Conservation (phyloP, 129 eudicot genomes). For the Logfia minima region DNA sequence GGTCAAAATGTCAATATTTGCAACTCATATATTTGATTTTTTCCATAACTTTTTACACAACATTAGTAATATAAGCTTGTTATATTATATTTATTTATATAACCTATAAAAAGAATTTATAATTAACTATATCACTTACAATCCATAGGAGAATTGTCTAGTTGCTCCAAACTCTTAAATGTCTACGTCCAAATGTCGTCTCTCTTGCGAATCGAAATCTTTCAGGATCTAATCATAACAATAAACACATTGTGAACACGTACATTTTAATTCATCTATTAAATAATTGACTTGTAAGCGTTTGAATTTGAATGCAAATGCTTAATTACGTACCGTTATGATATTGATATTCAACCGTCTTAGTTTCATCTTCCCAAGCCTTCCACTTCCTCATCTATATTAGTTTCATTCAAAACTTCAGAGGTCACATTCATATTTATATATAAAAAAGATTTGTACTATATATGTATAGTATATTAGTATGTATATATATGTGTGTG, state of each 20-base stretch:
- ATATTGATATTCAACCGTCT: slow-evolving; percentile 55
- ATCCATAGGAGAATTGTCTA: slow-evolving; percentile 54
- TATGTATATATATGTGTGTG: not conserved
- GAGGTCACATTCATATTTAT: not conserved
- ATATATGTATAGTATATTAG: not conserved
- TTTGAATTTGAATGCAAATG: not conserved
- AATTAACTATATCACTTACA: slow-evolving; percentile 33
- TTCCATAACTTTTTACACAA: no score
- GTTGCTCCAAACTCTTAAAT: slow-evolving; percentile 61
- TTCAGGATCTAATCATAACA: slow-evolving; percentile 45
- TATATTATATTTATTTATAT: not conserved
- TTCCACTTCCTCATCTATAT: slow-evolving; percentile 66
- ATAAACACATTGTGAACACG: not conserved
- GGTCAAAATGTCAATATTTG: not conserved
- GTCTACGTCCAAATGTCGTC: slow-evolving; percentile 66
- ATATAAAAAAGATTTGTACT: no score
- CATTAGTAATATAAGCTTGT: not conserved
- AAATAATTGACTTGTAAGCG: not conserved
- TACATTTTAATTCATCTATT: not conserved
- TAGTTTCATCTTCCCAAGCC: slow-evolving; percentile 66
- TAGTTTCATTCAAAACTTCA: not conserved
- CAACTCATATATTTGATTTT: no score
- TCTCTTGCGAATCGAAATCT: slow-evolving; percentile 74
- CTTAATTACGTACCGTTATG: slow-evolving; percentile 47
- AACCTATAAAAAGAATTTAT: no score